Evolutionary conservation across 208 protist genomes (phyloP).

Genomic region (Naegleria fowleri): DNA sequence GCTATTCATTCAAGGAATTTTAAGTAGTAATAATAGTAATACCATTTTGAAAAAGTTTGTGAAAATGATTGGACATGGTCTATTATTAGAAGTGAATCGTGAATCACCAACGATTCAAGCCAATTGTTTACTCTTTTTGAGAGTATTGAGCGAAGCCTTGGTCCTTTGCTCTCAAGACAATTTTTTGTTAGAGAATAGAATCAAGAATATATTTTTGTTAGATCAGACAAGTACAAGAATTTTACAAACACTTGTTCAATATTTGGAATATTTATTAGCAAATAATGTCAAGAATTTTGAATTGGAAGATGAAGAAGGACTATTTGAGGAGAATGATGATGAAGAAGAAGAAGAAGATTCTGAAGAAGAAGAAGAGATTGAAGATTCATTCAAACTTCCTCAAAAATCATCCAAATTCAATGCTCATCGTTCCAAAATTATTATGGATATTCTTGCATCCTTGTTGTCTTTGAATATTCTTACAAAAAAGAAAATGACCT

Average conservation of each 20-base stretch:
- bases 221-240: neutral
- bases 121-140: neutral
- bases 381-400: neutral
- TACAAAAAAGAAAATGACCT: too few relatives aligned
- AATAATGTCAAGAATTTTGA: neutral
- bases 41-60: neutral
- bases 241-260: too few relatives aligned
- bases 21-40: too few relatives aligned
- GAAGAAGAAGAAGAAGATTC: neutral
- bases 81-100: neutral
- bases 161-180: too few relatives aligned
- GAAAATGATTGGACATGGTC: neutral
- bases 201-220: too few relatives aligned
- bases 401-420: neutral
- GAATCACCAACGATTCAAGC: neutral
- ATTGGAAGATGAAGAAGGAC: neutral
- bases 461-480: too few relatives aligned
- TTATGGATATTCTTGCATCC: neutral
- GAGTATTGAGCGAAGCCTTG: neutral
- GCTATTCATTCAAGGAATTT: neutral
- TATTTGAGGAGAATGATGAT: neutral
- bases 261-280: too few relatives aligned
- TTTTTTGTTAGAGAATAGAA: too few relatives aligned
- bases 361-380: neutral
- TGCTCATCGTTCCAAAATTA: neutral